Percentiles rank a stretch among this genome's conserved stretches.
Conservation (phyloP, 257 asterid species). For the Paraleonurus japonicus region DNA sequence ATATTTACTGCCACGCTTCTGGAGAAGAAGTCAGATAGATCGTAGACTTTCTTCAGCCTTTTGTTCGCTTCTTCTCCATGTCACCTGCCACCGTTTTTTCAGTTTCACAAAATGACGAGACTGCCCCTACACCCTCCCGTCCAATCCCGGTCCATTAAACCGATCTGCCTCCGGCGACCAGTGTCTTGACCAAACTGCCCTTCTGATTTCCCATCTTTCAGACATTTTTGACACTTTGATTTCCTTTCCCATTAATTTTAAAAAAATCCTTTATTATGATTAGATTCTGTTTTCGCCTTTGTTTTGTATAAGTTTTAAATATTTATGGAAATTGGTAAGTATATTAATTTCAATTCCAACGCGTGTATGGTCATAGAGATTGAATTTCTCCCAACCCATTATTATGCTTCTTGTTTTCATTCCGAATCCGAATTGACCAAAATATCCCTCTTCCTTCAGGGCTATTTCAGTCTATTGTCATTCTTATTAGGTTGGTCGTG, state of each 20-base stretch:
- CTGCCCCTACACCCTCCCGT: slow-evolving; percentile 19
- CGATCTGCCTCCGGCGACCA: slow-evolving; percentile 25
- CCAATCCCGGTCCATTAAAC: neutral
- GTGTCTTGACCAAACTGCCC: slow-evolving; percentile 26
- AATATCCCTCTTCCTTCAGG: slow-evolving; percentile 22
- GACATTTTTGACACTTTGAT: neutral
- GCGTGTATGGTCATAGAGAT: slow-evolving; percentile 45
- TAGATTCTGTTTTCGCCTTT: neutral
- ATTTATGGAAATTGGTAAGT: slow-evolving; percentile 14
- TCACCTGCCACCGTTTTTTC: slow-evolving; percentile 55
- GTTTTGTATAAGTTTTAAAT: neutral
- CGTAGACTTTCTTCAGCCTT: slow-evolving; percentile 16
- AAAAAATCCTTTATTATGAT: neutral
- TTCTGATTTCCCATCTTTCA: neutral
- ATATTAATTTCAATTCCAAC: slow-evolving; percentile 33
- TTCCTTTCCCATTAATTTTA: neutral
- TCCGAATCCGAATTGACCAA: slow-evolving; percentile 20
- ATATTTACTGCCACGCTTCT: slow-evolving; percentile 53
- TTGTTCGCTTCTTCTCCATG: slow-evolving; percentile 29
- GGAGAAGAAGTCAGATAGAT: slow-evolving; percentile 38
- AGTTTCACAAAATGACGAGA: slow-evolving; percentile 41
- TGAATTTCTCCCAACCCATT: slow-evolving; percentile 40
- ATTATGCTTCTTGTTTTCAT: slow-evolving; percentile 32
- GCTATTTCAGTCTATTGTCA: slow-evolving; percentile 31
- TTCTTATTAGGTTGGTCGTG: neutral